Evolutionary conservation across 345 rosid species (phyloP).

Genomic region (Odontarrhena argentea): DNA sequence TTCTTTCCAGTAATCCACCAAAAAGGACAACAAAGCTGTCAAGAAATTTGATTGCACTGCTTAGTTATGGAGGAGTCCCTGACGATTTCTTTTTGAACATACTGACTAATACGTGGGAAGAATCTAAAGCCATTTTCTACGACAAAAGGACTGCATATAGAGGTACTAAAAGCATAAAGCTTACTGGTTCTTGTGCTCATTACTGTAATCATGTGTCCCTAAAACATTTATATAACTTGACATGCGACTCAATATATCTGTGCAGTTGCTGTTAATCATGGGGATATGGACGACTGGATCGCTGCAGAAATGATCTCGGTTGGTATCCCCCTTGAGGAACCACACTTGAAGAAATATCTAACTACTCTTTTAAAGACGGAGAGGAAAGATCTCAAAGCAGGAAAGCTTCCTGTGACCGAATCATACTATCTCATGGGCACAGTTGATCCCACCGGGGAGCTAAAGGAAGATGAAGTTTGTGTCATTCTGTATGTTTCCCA

Average conservation of each 20-base stretch:
- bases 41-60: slow-evolving; percentile 59
- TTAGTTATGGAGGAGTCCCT: slow-evolving; percentile 80
- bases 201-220: background rate
- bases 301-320: slow-evolving; percentile 57
- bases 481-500: slow-evolving; percentile 63
- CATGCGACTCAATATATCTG: background rate
- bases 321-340: slow-evolving; percentile 77
- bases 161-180: slow-evolving; percentile 44
- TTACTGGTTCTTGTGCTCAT: background rate
- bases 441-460: slow-evolving; percentile 69
- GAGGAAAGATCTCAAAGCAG: slow-evolving; percentile 56
- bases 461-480: slow-evolving; percentile 73
- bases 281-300: slow-evolving; percentile 54
- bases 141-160: slow-evolving; percentile 52
- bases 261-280: slow-evolving; percentile 54
- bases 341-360: slow-evolving; percentile 53
- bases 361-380: slow-evolving; percentile 47
- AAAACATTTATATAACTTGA: background rate
- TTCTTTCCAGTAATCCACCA: slow-evolving; percentile 58
- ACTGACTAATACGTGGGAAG: slow-evolving; percentile 53
- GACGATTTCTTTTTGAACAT: slow-evolving; percentile 53
- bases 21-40: slow-evolving; percentile 52
- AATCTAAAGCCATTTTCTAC: slow-evolving; percentile 45
- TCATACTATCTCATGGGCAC: slow-evolving; percentile 88
- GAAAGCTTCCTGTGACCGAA: slow-evolving; percentile 64